A percentile compares a stretch with the other conserved stretches of the same genome.
phyloP scores from a whole-genome alignment of 352 stramenopile species.

The Pythium coloratum region DNA sequence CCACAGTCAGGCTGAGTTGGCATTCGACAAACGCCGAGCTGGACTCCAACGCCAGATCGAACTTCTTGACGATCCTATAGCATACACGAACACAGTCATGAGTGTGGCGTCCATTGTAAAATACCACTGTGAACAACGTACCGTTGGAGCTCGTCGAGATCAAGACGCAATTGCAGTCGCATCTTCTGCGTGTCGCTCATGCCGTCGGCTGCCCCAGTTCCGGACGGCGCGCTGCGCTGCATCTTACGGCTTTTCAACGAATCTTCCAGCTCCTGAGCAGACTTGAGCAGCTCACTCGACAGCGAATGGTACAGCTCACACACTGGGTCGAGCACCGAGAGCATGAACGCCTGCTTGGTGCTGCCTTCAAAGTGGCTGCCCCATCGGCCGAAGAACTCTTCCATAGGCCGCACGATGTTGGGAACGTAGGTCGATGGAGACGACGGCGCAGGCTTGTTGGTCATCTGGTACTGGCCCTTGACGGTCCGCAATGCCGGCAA shows the following conservation, averaged over 20 bases:
- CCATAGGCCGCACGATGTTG: slow-evolving; percentile 73
- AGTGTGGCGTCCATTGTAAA: neutral
- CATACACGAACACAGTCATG: neutral
- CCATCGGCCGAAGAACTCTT: slow-evolving; percentile 76
- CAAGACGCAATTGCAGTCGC: slow-evolving; percentile 73
- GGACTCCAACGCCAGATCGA: slow-evolving; percentile 46
- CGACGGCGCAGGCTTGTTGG: slow-evolving; percentile 80
- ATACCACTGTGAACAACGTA: slow-evolving; percentile 16
- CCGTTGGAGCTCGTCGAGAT: slow-evolving; percentile 73
- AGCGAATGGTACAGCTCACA: slow-evolving; percentile 62
- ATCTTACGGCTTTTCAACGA: slow-evolving; percentile 88
- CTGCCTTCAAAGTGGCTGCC: slow-evolving; percentile 46
- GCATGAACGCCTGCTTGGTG: slow-evolving; percentile 47
- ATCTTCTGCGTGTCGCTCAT: slow-evolving; percentile 88
- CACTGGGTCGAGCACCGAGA: slow-evolving; percentile 56
- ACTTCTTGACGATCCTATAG: slow-evolving; percentile 45
- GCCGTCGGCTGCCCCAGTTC: slow-evolving; percentile 24
- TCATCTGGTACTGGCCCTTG: slow-evolving; percentile 91
- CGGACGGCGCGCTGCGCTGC: slow-evolving; percentile 49
- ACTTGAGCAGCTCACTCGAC: slow-evolving; percentile 74
- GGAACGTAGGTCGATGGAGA: slow-evolving; percentile 69
- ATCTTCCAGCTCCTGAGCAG: slow-evolving; percentile 77
- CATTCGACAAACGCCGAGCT: slow-evolving; percentile 35
- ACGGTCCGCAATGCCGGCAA: slow-evolving; percentile 82
- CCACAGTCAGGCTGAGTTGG: slow-evolving; percentile 21